Conservation (phyloP, 164 flowering plant genomes). For the Chloranthus sessilifolius region DNA sequence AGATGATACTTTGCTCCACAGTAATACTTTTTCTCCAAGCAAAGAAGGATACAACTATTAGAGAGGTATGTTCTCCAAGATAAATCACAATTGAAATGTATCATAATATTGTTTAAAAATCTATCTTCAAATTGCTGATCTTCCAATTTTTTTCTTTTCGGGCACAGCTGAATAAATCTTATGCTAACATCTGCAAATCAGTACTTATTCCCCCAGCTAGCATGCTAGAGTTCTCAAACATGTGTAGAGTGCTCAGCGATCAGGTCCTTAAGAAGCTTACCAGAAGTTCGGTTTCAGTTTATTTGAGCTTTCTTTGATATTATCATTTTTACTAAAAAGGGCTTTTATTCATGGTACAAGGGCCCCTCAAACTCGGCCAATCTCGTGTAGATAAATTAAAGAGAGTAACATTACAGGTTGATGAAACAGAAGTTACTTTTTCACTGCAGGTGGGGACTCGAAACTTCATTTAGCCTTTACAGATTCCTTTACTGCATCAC, state of each 20-base stretch:
- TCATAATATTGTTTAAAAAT: no score
- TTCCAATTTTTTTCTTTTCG: slow-evolving; percentile 2
- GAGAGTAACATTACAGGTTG: slow-evolving; percentile 59
- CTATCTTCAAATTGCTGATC: not conserved
- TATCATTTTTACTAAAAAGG: not conserved
- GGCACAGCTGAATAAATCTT: slow-evolving; percentile 62
- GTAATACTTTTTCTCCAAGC: slow-evolving; percentile 58
- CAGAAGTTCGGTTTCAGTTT: not conserved
- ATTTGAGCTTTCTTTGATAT: not conserved
- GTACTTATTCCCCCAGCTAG: slow-evolving; percentile 57
- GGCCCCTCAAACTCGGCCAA: slow-evolving; percentile 66
- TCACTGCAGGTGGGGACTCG: slow-evolving; percentile 68
- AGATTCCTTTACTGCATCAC: no score
- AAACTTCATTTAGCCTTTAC: no score
- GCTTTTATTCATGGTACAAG: slow-evolving; percentile 47
- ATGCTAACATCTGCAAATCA: slow-evolving; percentile 62
- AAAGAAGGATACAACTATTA: slow-evolving; percentile 65
- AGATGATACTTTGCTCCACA: slow-evolving; percentile 76
- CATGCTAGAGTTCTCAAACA: slow-evolving; percentile 52
- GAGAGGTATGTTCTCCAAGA: slow-evolving; percentile 42
- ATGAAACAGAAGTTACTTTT: slow-evolving; percentile 66
- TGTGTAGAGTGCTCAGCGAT: slow-evolving; percentile 73
- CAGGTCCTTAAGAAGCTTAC: slow-evolving; percentile 43
- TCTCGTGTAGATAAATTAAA: slow-evolving; percentile 56
- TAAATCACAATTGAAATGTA: no score